These are phyloP conservation scores for Zygosaccharomyces sapae DNA, from an alignment of 1,139 yeast species.

Conservation along the genomic window DNA sequence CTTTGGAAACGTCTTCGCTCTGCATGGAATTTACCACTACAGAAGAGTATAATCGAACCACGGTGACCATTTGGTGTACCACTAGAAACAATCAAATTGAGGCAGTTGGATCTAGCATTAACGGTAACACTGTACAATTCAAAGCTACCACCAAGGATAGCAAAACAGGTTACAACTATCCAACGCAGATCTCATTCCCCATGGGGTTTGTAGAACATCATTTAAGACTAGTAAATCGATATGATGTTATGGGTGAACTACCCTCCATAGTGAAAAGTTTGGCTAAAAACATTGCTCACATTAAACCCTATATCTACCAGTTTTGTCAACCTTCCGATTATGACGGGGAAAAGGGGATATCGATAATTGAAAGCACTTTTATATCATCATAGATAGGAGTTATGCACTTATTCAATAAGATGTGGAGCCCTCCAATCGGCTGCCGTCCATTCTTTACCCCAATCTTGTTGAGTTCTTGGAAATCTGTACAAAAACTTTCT, in stretches of 20 bases:
- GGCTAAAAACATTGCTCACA: conserved; percentile 78
- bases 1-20: conserved; percentile 58
- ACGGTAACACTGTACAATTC: conserved; percentile 57
- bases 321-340: conserved; percentile 51
- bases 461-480: conserved; percentile 12
- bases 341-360: conserved; percentile 27
- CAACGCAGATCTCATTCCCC: conserved; percentile 55
- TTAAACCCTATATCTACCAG: conserved; percentile 83
- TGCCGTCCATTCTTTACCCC: conserved; percentile 8
- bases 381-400: conserved; percentile 14
- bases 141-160: conserved; percentile 46
- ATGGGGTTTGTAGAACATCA: conserved; percentile 42
- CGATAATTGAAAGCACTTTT: conserved; percentile 32
- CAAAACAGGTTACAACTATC: conserved; percentile 79
- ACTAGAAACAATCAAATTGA: conserved; percentile 54
- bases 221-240: conserved; percentile 66
- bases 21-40: conserved; percentile 91
- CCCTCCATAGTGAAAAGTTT: conserved; percentile 78
- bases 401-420: background rate
- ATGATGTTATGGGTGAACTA: conserved; percentile 86
- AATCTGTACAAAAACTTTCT: conserved; percentile 13
- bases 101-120: conserved; percentile 40
- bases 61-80: conserved; percentile 66
- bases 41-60: conserved; percentile 62
- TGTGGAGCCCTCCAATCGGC: conserved; percentile 19